phyloP scores from a whole-genome alignment of 2,329 filamentous ascomycete species.

The Sarocladium oryzae region DNA sequence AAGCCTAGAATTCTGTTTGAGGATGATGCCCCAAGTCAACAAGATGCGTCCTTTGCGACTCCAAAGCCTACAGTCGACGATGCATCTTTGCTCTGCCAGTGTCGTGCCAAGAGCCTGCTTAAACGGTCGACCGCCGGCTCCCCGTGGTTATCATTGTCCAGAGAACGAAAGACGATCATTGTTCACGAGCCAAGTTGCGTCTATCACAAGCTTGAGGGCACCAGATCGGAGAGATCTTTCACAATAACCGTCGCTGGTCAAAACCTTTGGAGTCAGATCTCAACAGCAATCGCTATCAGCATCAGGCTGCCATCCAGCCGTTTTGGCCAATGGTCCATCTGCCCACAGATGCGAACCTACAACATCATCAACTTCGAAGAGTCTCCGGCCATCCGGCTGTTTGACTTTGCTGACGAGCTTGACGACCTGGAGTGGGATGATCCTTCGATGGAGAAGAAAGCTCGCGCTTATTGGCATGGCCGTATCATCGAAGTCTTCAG shows the following conservation, averaged over 20 bases:
- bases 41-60: not conserved
- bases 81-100: not conserved
- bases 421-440: not conserved
- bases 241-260: not conserved
- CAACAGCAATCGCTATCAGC: not conserved
- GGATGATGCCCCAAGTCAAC: not conserved
- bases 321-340: not conserved
- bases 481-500: not conserved
- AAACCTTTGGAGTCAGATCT: not conserved
- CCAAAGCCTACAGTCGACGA: not conserved
- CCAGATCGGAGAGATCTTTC: not conserved
- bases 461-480: not conserved
- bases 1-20: not conserved
- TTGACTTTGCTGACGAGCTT: constrained; percentile 5
- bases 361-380: not conserved
- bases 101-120: not conserved
- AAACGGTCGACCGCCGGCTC: not conserved
- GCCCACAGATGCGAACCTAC: not conserved
- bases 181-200: not conserved
- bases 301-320: not conserved
- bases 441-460: not conserved
- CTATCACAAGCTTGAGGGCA: not conserved
- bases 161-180: not conserved
- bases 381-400: not conserved
- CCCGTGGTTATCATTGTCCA: not conserved